Base-by-base conservation (phyloP, 2,329 filamentous ascomycete species). In the Hymenoscyphus occultus region DNA sequence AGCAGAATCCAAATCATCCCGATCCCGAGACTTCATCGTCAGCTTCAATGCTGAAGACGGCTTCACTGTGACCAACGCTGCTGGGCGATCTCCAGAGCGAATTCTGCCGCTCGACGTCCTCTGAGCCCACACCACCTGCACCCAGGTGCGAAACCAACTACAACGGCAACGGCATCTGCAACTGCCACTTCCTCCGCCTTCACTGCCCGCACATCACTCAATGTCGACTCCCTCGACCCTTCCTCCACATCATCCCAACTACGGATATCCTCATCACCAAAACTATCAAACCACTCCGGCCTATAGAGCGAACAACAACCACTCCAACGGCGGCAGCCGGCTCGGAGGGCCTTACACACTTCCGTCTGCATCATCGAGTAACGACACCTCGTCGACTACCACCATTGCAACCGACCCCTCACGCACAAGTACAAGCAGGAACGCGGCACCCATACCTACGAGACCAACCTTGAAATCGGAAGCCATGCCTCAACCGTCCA, bases 201-300 rank as follows among this genome's bases (percentile, higher is more conserved):
- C 12, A 13, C 48, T 54, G 48, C 48, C 22, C 19, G n/a, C 19
- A 12, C 48, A 28, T 54, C 48, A 54, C 68, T 67, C 66, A 65
- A 93, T 94, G 91, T 93, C 91, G 82, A 93, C 90, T 72, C 90
- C 91, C 71, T 92, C 90, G 68, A 90, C 88, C 71, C 82, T 91
- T 75, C 87, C 88, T 76, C 86, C 85, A 74, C 87, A 89, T 78
- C 85, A 87, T 78, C 83, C 84, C 68, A 84, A 84, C 74, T 87
- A 88, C 80, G 81, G 79, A 71, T 88, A 88, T 74, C 83, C 86
- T 62, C 81, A 83, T 75, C 82, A 83, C 69, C 80, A 80, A 68
- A 76, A 79, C 67, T 86, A 84, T 74, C 85, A 86, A 73, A 75
- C 83, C 58, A 82, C 81, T 67, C 78, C 82, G 70, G 75, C 80